Evolutionary conservation across 192 early-diverging fungal genomes (phyloP), one percentile per base, ranked within the genome.

Genomic region (Pecoramyces ruminantium): DNA sequence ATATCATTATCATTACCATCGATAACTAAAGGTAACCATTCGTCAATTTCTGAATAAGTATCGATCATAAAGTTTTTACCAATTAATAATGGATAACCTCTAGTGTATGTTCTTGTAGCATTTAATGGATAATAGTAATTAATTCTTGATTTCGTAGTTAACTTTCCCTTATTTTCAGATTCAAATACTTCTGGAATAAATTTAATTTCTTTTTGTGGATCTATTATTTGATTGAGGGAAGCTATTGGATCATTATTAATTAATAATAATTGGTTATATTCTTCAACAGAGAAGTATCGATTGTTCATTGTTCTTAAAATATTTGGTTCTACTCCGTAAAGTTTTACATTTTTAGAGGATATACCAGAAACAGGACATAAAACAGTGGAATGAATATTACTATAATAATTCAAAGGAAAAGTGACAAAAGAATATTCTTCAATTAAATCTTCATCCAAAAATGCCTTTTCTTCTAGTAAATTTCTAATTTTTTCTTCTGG

Each of bases 371-470:
- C 81, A 2, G 40, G 77, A 27, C 29, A 78, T 1, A 80, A 12
- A 0, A 21, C 16, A 25, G 79, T 67, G 12, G 18, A 25, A 1
- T 9, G 6, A 29, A 80, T 4, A 21, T 2, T 2, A 34, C n/a
- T 29, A n/a, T 80, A n/a, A 21, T 18, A 2, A 0, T 28, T 42
- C 17, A 80, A 12, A 42, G 79, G 79, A 11, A 25, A 80, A 21
- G 82, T 85, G 17, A 83, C 25, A 78, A 81, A 83, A 8, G 84
- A 81, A 79, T 29, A 85, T 29, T 83, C 84, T 34, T 30, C 51
- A 15, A 85, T 77, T 14, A 81, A 25, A 18, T 38, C 12, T n/a
- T 51, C 29, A 28, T 30, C 29, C 2, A 4, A 15, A 16, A 21
- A 12, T 29, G 11, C 25, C 15, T 38, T 16, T 12, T 29, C 16